phyloP scores from a whole-genome alignment of 2,329 filamentous ascomycete species.

The Penicillium oxalicum region DNA sequence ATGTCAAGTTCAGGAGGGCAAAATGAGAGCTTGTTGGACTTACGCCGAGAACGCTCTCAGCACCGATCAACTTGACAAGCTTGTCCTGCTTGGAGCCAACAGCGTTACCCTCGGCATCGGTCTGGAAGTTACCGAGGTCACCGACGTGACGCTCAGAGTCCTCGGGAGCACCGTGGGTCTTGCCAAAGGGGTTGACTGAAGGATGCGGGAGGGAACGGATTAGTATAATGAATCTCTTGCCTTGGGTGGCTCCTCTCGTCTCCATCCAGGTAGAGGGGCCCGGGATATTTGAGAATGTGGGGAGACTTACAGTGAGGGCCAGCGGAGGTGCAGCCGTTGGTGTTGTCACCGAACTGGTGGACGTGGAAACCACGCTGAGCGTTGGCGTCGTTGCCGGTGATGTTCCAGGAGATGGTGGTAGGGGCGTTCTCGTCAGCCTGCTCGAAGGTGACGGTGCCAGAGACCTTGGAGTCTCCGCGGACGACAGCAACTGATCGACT shows the following conservation, averaged over 20 bases:
- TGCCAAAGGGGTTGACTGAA: slow-evolving; percentile 87
- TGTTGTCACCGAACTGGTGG: slow-evolving; percentile 99
- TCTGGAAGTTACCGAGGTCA: slow-evolving; percentile 96
- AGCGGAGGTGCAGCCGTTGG: slow-evolving; percentile 98
- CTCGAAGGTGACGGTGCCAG: slow-evolving; percentile 91
- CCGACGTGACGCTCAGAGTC: slow-evolving; percentile 89
- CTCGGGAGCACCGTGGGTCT: slow-evolving; percentile 80
- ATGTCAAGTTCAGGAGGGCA: background rate
- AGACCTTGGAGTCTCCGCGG: slow-evolving; percentile 95
- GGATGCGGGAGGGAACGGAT: slow-evolving; percentile 2
- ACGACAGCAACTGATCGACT: slow-evolving; percentile 72
- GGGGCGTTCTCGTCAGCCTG: slow-evolving; percentile 74
- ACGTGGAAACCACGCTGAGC: slow-evolving; percentile 98
- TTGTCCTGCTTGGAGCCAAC: slow-evolving; percentile 74
- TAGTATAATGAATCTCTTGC: background rate
- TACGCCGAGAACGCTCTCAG: slow-evolving; percentile 91
- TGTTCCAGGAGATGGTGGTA: slow-evolving; percentile 87
- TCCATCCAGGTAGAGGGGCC: background rate
- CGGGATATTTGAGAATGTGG: background rate
- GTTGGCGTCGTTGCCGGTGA: slow-evolving; percentile 86
- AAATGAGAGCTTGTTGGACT: slow-evolving; percentile 19
- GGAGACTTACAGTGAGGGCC: slow-evolving; percentile 82
- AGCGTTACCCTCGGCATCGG: slow-evolving; percentile 84
- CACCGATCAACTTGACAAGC: slow-evolving; percentile 90
- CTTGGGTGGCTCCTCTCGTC: background rate